Evolutionary conservation across 1,284 basidiomycete species (phyloP), one percentile per base, ranked within the genome.

Genomic region (Boletus smithii): DNA sequence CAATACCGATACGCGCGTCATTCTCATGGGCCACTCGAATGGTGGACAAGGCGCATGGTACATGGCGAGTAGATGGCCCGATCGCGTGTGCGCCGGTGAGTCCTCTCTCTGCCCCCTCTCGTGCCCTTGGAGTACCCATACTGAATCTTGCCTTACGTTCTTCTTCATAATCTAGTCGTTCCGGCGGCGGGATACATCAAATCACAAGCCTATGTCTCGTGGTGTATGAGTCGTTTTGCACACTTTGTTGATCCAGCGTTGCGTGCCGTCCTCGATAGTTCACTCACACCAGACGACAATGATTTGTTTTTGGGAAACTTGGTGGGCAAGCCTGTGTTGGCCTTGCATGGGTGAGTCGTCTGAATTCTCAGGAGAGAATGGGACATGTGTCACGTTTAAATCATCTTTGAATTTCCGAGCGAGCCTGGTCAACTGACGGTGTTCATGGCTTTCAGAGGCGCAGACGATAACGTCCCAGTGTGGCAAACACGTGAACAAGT

Each of bases 31-130:
- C 0, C 93, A 97, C 62, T 95, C 91, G 2, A 97, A 97, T 62
- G 93, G 93, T 8, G 93, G 92, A 3, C 93, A 95, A 67, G 93
- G 93, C 0, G 75, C 85, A 3, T 93, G 91, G 88, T 84, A 91
- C 62, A 61, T 86, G 5, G 80, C 87, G 2, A 76, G 81, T 20
- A 74, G 85, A 48, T 88, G 79, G 61, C 91, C 92, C 0, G 91
- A 95, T 62, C 73, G 78, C 31, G 77, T 91, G 1, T 61, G 84
- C 4, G 91, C 76, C 42, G 78, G 83, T 83, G 53, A 40, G 67
- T 46, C 8, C 32, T 46, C 29, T 42, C 16, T 35, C 1, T 32
- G 29, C 23, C 43, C 23, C 24, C 9, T 26, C 8, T 8, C 6
- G 6, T 14, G 5, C 14, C 20, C 6, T 33, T 20, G 22, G 14